Evolutionary conservation across 345 rosid genomes (phyloP), one percentile per base, ranked within the genome.

Genomic region (Luvunga scandens): DNA sequence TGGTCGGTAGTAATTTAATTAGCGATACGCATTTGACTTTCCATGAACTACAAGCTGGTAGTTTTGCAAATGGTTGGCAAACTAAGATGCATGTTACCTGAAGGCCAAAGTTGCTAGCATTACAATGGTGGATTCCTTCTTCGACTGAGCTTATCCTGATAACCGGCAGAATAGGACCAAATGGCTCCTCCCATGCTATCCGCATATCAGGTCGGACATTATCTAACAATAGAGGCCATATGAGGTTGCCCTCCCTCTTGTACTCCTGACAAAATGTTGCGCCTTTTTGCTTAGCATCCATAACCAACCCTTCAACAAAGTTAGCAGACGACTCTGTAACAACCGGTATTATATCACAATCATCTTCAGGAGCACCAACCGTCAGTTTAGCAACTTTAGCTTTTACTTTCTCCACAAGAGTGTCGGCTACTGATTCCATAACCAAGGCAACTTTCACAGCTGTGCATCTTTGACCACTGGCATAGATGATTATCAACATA

Each of bases 181-280:
- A 94, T 0, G 99, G 98, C 77, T 96, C 99, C 83, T 94, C 98
- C 99, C 97, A 94, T 0, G 99, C 99, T 3, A 94, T 94, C 85
- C 98, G 92, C 98, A 96, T 96, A 75, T 91, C 97, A 0, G 99
- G 94, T 77, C 91, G 88, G 67, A 96, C 99, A 72, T 96, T 84
- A 80, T 96, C 99, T 57, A 94, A 77, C 88, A 94, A 80, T 84
- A 96, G 75, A 4, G 99, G 99, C 98, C 99, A 96, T 28, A 94
- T 94, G 59, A 96, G 94, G 90, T 96, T 94, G 9, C 98, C 99
- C 2, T 93, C 95, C 83, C 98, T 84, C 83, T 83, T 89, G 81
- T 94, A 96, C 74, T 84, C 85, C 80, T 96, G 98, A 62, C 98
- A 96, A 69, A 94, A 92, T 30, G 93, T 94, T 36, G 99, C 98